phyloP scores from a whole-genome alignment of 805 yeast genomes.

The Yarrowia sp. region DNA sequence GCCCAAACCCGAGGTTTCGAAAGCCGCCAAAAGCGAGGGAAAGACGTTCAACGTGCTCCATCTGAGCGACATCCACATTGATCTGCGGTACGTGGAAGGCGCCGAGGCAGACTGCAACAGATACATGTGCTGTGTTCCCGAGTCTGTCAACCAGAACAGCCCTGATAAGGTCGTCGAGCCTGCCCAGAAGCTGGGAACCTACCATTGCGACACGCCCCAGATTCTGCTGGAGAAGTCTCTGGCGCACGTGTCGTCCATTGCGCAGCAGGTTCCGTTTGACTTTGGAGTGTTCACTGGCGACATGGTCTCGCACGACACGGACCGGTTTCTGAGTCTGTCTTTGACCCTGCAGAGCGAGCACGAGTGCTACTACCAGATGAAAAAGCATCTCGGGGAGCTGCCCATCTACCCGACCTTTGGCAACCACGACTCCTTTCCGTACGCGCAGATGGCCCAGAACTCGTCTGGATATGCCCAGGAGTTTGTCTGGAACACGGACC shows the following conservation, averaged over 20 bases:
- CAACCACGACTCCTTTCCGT: conserved; percentile 71
- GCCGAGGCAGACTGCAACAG: conserved; percentile 46
- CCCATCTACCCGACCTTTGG: conserved; percentile 66
- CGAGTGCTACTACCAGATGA: conserved; percentile 51
- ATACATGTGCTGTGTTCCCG: conserved; percentile 58
- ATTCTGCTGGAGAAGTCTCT: conserved; percentile 58
- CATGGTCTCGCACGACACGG: conserved; percentile 60
- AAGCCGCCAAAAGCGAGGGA: conserved; percentile 28
- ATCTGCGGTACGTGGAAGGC: conserved; percentile 48
- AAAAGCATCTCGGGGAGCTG: conserved; percentile 47
- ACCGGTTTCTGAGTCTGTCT: conserved; percentile 46
- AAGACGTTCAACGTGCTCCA: conserved; percentile 61
- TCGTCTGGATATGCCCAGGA: conserved; percentile 45
- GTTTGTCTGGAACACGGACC: conserved; percentile 48
- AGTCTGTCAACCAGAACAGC: neutral
- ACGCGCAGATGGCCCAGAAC: conserved; percentile 62
- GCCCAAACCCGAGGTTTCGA: conserved; percentile 39
- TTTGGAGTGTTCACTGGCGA: conserved; percentile 73
- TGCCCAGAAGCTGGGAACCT: conserved; percentile 62
- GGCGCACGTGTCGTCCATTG: conserved; percentile 44
- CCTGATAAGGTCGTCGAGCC: conserved; percentile 43
- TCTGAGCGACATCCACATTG: conserved; percentile 63
- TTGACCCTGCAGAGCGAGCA: conserved; percentile 54
- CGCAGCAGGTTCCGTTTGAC: conserved; percentile 46
- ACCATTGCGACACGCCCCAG: conserved; percentile 66